Evolutionary conservation across 1,284 basidiomycete genomes (phyloP), one percentile per base, ranked within the genome.

Genomic region (Ustilago tritici): DNA sequence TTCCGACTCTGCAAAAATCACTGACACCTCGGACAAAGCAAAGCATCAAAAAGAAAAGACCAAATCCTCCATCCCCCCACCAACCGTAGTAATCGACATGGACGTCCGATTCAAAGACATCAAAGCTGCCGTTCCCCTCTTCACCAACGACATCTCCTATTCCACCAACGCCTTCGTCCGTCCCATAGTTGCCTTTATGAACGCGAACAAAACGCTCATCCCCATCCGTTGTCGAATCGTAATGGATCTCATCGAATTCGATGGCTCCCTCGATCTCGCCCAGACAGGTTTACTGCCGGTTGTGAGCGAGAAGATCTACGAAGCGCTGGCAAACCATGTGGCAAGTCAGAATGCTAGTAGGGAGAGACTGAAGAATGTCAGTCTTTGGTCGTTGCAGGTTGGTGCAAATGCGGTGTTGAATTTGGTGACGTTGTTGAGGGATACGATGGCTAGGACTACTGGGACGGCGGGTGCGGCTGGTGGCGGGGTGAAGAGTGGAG

Each of bases 171-270:
- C 96, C n/a, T 88, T 99, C 36, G 93, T 98, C 49, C 88, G 97
- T 67, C 96, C 97, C 4, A 98, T 99, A 75, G 97, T 99, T 6
- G 95, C 95, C 0, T 99, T 99, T 85, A 97, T 99, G 80, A 86
- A 86, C 60, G 84, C 84, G 52, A 83, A 86, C 72, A 77, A 79
- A 62, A 84, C 82, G 52, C 68, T 84, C 36, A 84, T 84, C 40
- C 82, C 82, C 6, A 81, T 86, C 53, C 76, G 78, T 9, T 84
- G 82, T 61, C 73, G 84, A 4, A 76, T 86, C 43, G 83, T 86
- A 2, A 83, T 84, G 79, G 84, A 86, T 56, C 71, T 86, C 15
- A 78, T 67, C 70, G 84, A 86, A 56, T 86, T 86, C 47, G 83
- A 86, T 32, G 84, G 84, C 1, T 80, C 81, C n/a, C 53, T 86